Conservation (phyloP, 805 yeast genomes). For the Peterozyma xylosa region DNA sequence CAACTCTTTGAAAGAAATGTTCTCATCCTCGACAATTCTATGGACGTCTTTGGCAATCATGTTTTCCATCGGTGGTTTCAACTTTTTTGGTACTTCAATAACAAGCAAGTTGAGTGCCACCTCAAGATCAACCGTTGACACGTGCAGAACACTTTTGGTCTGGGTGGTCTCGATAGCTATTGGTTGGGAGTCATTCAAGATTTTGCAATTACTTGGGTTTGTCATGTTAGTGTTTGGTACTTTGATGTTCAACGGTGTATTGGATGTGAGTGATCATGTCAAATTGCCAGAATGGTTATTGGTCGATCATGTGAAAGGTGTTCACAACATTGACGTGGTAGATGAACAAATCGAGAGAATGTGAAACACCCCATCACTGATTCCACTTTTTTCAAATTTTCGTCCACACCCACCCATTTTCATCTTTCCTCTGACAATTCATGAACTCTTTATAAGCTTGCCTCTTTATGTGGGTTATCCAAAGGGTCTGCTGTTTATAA, state of each 20-base stretch:
- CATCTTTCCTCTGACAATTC: background rate
- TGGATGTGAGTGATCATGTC: slow-evolving; percentile 40
- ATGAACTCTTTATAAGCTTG: no score
- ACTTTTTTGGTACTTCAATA: slow-evolving; percentile 64
- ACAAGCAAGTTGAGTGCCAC: slow-evolving; percentile 67
- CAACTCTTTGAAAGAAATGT: slow-evolving; percentile 42
- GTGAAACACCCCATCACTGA: background rate
- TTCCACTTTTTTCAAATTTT: background rate
- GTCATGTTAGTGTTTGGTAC: slow-evolving; percentile 61
- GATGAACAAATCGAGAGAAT: slow-evolving; percentile 35
- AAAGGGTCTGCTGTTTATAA: no score
- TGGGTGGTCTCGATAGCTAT: slow-evolving; percentile 63
- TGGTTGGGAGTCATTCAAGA: slow-evolving; percentile 70
- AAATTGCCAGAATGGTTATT: slow-evolving; percentile 41
- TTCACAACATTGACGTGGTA: slow-evolving; percentile 23
- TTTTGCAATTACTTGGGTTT: slow-evolving; percentile 62
- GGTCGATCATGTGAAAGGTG: slow-evolving; percentile 16
- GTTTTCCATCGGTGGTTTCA: slow-evolving; percentile 66
- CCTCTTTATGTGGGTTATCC: no score
- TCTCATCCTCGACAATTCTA: slow-evolving; percentile 33
- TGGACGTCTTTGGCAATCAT: slow-evolving; percentile 54
- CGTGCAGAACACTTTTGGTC: slow-evolving; percentile 66
- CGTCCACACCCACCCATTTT: background rate
- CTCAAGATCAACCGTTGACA: slow-evolving; percentile 70
- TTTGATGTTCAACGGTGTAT: slow-evolving; percentile 62